Evolutionary conservation across 192 early-diverging fungal species (phyloP).

Genomic region (Gryganskiella cystojenkinii): DNA sequence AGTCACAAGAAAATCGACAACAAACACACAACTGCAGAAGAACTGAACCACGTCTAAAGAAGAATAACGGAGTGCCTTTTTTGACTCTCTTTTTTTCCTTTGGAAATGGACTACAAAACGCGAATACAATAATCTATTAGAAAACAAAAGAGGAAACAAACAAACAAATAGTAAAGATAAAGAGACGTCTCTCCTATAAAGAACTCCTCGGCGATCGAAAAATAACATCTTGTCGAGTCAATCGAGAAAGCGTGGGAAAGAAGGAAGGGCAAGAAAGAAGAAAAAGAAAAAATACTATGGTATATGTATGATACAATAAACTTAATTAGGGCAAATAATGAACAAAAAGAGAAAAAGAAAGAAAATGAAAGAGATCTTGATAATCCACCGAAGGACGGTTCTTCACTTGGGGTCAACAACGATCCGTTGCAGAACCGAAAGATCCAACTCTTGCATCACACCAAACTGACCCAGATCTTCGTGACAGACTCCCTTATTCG

Average conservation of each 20-base stretch:
- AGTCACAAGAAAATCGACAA: no score
- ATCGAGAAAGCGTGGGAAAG: background rate
- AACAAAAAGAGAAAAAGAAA: conserved; percentile 4
- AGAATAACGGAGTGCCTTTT: no score
- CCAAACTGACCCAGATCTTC: conserved; percentile 25
- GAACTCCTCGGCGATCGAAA: no score
- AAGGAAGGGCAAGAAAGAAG: background rate
- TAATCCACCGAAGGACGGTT: background rate
- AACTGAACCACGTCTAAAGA: no score
- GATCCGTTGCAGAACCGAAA: conserved; percentile 24
- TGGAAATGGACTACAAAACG: no score
- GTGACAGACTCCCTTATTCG: background rate
- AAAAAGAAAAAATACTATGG: background rate
- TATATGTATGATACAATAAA: conserved; percentile 2
- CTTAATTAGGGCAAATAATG: conserved; percentile 2
- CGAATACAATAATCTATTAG: no score
- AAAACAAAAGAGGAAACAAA: no score
- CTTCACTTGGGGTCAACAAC: conserved; percentile 25
- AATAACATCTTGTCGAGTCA: no score
- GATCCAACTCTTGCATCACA: conserved; percentile 47
- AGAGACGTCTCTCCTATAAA: no score
- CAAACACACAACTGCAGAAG: no score
- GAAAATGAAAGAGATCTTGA: background rate
- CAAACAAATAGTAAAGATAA: no score
- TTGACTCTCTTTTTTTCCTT: no score